These are phyloP conservation scores for Backusella psychrophila DNA, from an alignment of 192 early-diverging fungal genomes.

Conservation along the genomic window DNA sequence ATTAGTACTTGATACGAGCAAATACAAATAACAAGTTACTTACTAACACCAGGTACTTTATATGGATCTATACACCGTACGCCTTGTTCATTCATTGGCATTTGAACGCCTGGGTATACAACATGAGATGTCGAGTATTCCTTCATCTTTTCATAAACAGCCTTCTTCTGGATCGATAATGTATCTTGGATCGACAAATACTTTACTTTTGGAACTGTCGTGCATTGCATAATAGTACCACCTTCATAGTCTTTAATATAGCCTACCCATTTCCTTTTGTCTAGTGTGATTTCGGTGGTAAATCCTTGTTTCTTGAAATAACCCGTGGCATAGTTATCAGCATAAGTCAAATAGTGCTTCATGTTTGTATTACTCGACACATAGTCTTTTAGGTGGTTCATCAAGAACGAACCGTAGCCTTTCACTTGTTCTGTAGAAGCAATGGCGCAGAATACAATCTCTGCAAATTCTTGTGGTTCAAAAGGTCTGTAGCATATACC, in stretches of 20 bases:
- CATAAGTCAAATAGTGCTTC: conserved; percentile 93
- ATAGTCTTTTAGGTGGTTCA: conserved; percentile 96
- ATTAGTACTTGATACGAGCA: neutral
- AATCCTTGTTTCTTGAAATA: conserved; percentile 99
- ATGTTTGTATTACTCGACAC: conserved; percentile 71
- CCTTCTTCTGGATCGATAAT: conserved; percentile 72
- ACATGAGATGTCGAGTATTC: conserved; percentile 69
- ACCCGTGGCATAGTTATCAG: conserved; percentile 98
- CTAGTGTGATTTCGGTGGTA: conserved; percentile 94
- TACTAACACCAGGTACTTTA: conserved; percentile 71
- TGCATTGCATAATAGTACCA: conserved; percentile 96
- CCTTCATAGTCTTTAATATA: conserved; percentile 99
- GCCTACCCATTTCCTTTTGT: conserved; percentile 91
- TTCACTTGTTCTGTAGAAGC: conserved; percentile 89
- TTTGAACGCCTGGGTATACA: conserved; percentile 75
- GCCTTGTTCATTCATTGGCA: conserved; percentile 56
- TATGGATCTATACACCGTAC: conserved; percentile 69
- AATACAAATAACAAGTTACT: neutral
- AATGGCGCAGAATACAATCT: conserved; percentile 99
- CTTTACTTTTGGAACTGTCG: conserved; percentile 86
- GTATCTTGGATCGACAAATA: conserved; percentile 76
- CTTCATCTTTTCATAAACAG: conserved; percentile 84
- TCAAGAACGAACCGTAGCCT: conserved; percentile 95
- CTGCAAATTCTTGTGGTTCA: conserved; percentile 83
- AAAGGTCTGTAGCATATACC: conserved; percentile 97